Evolutionary conservation across 208 protist genomes (phyloP), one percentile per base, ranked within the genome.

Genomic region (Crithidia mellificae): DNA sequence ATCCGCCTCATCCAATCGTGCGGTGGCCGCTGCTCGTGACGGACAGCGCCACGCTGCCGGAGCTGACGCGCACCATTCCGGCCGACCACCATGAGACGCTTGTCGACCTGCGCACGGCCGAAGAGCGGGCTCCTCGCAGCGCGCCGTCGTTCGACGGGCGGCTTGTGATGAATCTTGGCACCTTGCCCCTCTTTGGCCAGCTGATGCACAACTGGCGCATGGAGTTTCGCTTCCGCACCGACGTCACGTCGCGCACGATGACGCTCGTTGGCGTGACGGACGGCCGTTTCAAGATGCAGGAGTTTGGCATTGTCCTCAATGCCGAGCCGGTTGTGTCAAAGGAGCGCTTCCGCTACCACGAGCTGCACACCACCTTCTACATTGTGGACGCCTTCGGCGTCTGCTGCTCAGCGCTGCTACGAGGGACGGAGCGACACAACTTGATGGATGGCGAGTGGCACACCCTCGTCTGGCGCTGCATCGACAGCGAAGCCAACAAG

Each of bases 391-490:
- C 84, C 11, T 91, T 91, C 66, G 91, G 91, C 29, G 76, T 77
- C 7, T 91, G 85, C 65, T 93, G 87, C 56, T 93, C 91, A 11
- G 87, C 87, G 14, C 69, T 96, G 32, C 78, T 96, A 34, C 84
- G 88, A 14, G 91, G 91, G 15, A 92, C 68, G 25, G 91, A 96
- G 55, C 80, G 85, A 44, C 80, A 92, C 52, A 90, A 87, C 59
- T 63, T 93, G 22, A 83, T 94, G 83, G 91, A 96, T 57, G 91
- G 88, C 6, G 74, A 87, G 73, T 96, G 91, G 88, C 91, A 96
- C 71, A 96, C 87, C 36, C 65, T 96, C 12, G 81, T 93, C 46
- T 96, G 91, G 88, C 77, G 81, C 27, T 93, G 87, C 66, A 75
- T 94, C 38, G 91, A 96, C 68, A 91, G 84, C 68, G 88, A 94